Percentiles rank a stretch among this genome's conserved stretches.
Evolutionary conservation across 768 basidiomycete genomes (phyloP).

Genomic region (Rhizopogon rudus): DNA sequence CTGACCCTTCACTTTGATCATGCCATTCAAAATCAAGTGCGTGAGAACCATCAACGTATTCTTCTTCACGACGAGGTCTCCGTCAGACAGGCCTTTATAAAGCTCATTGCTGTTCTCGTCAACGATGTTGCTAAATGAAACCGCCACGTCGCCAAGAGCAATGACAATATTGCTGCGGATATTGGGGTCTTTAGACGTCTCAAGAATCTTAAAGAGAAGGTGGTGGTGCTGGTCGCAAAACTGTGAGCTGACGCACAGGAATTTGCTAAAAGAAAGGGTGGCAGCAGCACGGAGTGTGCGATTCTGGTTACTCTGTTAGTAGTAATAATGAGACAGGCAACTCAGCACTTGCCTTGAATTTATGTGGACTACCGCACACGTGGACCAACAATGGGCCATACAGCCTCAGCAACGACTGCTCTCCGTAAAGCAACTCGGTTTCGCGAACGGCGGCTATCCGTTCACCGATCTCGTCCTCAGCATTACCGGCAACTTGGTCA

Average conservation of each 20-base stretch:
- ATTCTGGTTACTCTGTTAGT: slow-evolving; percentile 49
- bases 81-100: slow-evolving; percentile 90
- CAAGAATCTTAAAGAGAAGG: slow-evolving; percentile 90
- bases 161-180: slow-evolving; percentile 97
- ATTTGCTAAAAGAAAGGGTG: slow-evolving; percentile 87
- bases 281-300: slow-evolving; percentile 82
- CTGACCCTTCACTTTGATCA: slow-evolving; percentile 99
- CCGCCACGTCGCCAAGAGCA: slow-evolving; percentile 94
- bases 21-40: slow-evolving; percentile 94
- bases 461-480: slow-evolving; percentile 98
- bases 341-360: slow-evolving; percentile 66
- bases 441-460: slow-evolving; percentile 81
- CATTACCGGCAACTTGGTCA: slow-evolving; percentile 95
- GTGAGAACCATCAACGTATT: slow-evolving; percentile 99
- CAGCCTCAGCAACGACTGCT: slow-evolving; percentile 71
- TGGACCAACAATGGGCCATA: slow-evolving; percentile 91
- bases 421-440: slow-evolving; percentile 80
- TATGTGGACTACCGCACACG: slow-evolving; percentile 85
- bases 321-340: not conserved
- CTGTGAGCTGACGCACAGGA: slow-evolving; percentile 90
- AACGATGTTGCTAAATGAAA: slow-evolving; percentile 95
- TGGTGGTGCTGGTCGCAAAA: slow-evolving; percentile 91
- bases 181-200: slow-evolving; percentile 83
- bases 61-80: slow-evolving; percentile 90
- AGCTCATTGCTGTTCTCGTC: slow-evolving; percentile 96